Percentiles rank a stretch among this genome's conserved stretches.
Evolutionary conservation across 495 filamentous ascomycete genomes (phyloP).

Genomic region (Neurospora sp.): DNA sequence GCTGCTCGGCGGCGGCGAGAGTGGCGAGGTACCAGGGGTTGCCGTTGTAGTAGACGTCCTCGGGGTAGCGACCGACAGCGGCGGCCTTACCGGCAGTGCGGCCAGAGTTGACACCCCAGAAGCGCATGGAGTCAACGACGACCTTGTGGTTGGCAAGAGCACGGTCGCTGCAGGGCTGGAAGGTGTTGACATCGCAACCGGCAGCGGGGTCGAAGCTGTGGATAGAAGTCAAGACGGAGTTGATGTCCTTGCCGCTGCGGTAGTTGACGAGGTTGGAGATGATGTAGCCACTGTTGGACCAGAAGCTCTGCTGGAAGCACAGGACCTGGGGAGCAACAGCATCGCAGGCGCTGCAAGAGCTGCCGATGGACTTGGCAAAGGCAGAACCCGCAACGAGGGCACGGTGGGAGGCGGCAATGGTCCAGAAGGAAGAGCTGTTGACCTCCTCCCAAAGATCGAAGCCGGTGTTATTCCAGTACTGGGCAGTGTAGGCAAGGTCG

Average conservation of each 20-base stretch:
- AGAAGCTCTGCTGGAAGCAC: constrained; percentile 56
- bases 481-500: constrained; percentile 57
- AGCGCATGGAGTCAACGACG: constrained; percentile 53
- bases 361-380: constrained; percentile 40
- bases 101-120: constrained; percentile 50
- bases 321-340: constrained; percentile 49
- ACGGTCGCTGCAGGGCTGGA: constrained; percentile 54
- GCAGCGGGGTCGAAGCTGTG: constrained; percentile 53
- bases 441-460: constrained; percentile 71
- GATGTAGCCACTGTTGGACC: constrained; percentile 44
- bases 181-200: constrained; percentile 46
- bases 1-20: constrained; percentile 52
- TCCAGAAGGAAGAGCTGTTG: constrained; percentile 51
- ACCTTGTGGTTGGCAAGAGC: constrained; percentile 57
- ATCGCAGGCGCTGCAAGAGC: constrained; percentile 36
- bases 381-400: constrained; percentile 53
- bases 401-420: constrained; percentile 29
- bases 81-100: constrained; percentile 40
- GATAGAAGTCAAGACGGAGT: constrained; percentile 51
- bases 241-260: constrained; percentile 51
- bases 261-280: constrained; percentile 42
- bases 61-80: constrained; percentile 58
- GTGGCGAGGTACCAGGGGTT: constrained; percentile 61
- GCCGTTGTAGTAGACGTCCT: constrained; percentile 57
- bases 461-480: constrained; percentile 62